A percentile compares a stretch with the other conserved stretches of the same genome.
Conservation (phyloP, 345 rosid species). For the Lumnitzera littorea region DNA sequence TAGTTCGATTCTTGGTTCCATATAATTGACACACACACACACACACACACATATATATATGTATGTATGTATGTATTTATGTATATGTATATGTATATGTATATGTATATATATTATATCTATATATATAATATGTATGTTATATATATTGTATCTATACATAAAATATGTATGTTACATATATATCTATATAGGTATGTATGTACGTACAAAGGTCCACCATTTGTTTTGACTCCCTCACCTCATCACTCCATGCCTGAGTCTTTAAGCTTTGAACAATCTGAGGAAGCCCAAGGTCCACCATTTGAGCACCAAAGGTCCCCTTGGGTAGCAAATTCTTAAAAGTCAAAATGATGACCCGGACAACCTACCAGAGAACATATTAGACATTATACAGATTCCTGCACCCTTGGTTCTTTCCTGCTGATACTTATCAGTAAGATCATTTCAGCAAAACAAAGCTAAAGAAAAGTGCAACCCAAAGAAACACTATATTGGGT, state of each 20-base stretch:
- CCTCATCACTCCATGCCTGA: slow-evolving; percentile 99
- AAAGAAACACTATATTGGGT: no score
- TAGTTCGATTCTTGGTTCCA: no score
- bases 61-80: no score
- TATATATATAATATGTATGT: no score
- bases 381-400: background rate
- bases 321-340: slow-evolving; percentile 80
- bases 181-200: no score
- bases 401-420: background rate
- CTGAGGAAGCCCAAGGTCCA: slow-evolving; percentile 90
- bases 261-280: slow-evolving; percentile 79
- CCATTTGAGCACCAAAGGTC: slow-evolving; percentile 92
- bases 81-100: no score
- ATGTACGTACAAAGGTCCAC: no score
- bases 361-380: slow-evolving; percentile 62
- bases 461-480: no score
- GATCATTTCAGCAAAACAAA: background rate
- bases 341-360: slow-evolving; percentile 78
- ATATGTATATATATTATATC: no score
- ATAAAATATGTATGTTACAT: no score
- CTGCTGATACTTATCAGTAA: background rate
- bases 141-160: no score
- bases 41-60: background rate
- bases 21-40: no score
- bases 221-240: slow-evolving; percentile 18